Percentiles rank a stretch among this genome's conserved stretches.
Conservation (phyloP, 768 basidiomycete genomes). For the Auriscalpium microsporum region DNA sequence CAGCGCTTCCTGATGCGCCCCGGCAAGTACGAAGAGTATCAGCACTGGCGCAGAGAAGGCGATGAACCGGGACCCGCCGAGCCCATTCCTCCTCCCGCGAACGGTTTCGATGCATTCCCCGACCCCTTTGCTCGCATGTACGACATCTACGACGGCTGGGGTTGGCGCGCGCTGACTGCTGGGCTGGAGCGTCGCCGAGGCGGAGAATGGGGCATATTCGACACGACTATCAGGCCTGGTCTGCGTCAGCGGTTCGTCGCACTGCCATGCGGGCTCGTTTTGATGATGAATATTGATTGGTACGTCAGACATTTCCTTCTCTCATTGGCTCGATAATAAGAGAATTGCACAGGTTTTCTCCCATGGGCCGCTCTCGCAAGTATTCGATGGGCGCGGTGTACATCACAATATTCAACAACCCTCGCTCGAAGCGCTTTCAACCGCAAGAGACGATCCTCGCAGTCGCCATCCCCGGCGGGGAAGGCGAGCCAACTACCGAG, state of each 20-base stretch:
- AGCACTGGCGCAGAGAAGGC: neutral
- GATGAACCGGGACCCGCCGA: slow-evolving; percentile 13
- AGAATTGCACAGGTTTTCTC: slow-evolving; percentile 14
- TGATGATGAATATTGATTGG: slow-evolving; percentile 22
- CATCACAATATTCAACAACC: slow-evolving; percentile 17
- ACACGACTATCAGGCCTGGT: slow-evolving; percentile 14
- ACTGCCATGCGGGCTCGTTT: slow-evolving; percentile 15
- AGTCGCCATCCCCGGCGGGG: neutral
- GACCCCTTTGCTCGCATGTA: slow-evolving; percentile 5
- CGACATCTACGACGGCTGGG: slow-evolving; percentile 23
- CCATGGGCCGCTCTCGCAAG: slow-evolving; percentile 2
- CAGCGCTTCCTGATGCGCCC: no score
- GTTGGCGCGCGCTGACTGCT: slow-evolving; percentile 18
- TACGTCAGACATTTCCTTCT: neutral
- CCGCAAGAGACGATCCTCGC: slow-evolving; percentile 15
- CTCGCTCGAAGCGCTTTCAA: slow-evolving; percentile 11
- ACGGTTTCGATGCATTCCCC: slow-evolving; percentile 6
- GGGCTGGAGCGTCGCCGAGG: slow-evolving; percentile 13
- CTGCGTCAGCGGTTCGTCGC: slow-evolving; percentile 18
- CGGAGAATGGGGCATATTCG: slow-evolving; percentile 13
- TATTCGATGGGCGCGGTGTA: slow-evolving; percentile 21
- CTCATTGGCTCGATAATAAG: neutral
- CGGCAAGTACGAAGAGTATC: no score
- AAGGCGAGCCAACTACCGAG: neutral
- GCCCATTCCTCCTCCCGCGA: slow-evolving; percentile 4